Conservation (phyloP, 169 alveolate genomes). For the Cryptosporidium baileyi region DNA sequence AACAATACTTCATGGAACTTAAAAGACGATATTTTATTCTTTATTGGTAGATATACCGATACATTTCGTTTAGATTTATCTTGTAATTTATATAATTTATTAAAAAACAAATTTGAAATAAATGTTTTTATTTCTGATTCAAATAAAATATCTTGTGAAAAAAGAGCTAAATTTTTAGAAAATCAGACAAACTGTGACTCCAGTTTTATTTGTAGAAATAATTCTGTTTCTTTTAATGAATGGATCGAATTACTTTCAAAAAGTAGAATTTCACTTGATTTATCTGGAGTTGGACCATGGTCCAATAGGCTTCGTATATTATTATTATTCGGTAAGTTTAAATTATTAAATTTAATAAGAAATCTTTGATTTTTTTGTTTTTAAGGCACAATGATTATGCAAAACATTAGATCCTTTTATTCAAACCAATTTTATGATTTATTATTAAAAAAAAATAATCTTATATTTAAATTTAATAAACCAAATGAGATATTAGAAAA, state of each 20-base stretch:
- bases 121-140: constrained; percentile 39
- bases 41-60: constrained; percentile 61
- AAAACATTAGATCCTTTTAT: constrained; percentile 4
- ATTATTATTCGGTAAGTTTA: constrained; percentile 46
- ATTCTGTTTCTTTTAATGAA: neutral
- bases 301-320: constrained; percentile 40
- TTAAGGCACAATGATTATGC: constrained; percentile 23
- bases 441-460: constrained; percentile 2
- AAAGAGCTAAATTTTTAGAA: constrained; percentile 26
- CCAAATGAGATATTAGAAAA: neutral
- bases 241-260: neutral
- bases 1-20: neutral
- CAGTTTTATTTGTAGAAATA: constrained; percentile 19
- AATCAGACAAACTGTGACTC: neutral
- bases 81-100: neutral
- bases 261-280: constrained; percentile 46
- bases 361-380: neutral
- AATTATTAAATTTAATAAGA: neutral
- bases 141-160: constrained; percentile 45
- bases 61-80: constrained; percentile 27
- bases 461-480: constrained; percentile 7
- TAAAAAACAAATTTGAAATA: neutral
- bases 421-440: constrained; percentile 43
- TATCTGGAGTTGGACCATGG: constrained; percentile 68
- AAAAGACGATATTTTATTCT: constrained; percentile 8